Base-by-base conservation (phyloP, 768 basidiomycete genomes). In the Rhizopogon vesiculosus region DNA sequence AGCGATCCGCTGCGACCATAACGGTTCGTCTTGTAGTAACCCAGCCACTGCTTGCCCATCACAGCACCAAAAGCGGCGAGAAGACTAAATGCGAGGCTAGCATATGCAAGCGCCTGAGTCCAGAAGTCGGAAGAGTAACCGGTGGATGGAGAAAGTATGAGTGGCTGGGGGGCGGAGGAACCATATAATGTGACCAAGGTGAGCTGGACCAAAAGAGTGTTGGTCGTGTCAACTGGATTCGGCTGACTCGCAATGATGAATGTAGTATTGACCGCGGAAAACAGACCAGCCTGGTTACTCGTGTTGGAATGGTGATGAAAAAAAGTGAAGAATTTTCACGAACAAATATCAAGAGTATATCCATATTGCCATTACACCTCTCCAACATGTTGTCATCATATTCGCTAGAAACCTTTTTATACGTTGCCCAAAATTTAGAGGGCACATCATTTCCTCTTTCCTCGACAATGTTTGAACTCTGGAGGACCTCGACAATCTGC, bases 51-150 rank as follows among this genome's bases (percentile, higher is more conserved):
- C 38, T 50, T 50, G 39, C 44, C 44, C 10, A 54, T n/a, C 18
- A 57, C 43, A 2, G 60, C 55, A 13, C 54, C 51, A 9, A 59
- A 12, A 5, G 60, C 60, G 31, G 31, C 31, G 31, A 31, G 31
- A 7, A 31, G 31, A 31, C 31, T 31, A 9, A 31, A 9, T 31
- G 3, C 59, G 59, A 25, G 56, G 54, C 53, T 61, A 9, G 55
- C 54, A 41, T 61, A 61, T 25, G 39, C 35, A 12, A 61, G 49
- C 33, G 40, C 40, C 39, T 61, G 62, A 13, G 50, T 44, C 44
- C 57, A 54, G 41, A 59, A 45, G 28, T 33, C 33, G 16, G 31
- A 31, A 31, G 31, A 31, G 31, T 31, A 31, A 31, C 1, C 31
- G 7, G 31, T 31, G 31, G 31, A 31, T 31, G 31, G 31, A 7